Evolutionary conservation across 2,329 filamentous ascomycete genomes (phyloP).

Genomic region (Aspergillus awamori): DNA sequence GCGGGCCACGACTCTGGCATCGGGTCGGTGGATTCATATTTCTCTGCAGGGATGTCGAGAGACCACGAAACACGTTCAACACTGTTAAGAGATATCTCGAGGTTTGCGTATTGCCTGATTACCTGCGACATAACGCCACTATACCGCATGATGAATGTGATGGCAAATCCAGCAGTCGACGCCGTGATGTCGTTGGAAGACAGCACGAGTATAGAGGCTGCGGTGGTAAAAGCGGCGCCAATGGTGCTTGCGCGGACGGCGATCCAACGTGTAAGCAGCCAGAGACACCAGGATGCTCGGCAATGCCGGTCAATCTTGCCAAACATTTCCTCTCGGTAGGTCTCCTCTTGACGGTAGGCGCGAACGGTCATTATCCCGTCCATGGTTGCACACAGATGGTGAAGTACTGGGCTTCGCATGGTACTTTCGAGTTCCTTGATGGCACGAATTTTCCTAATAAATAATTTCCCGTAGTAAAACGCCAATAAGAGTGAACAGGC

Average conservation of each 20-base stretch:
- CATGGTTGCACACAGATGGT: conserved; percentile 5
- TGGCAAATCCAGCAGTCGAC: conserved; percentile 6
- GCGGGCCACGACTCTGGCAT: conserved; percentile 18
- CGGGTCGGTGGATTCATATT: background rate
- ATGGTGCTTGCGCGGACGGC: background rate
- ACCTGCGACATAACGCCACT: conserved; percentile 1
- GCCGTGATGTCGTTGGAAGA: conserved; percentile 13
- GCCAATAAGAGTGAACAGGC: background rate
- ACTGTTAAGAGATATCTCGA: conserved; percentile 8
- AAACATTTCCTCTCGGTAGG: conserved; percentile 2
- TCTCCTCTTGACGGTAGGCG: background rate
- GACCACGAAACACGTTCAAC: background rate
- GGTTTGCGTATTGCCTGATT: conserved; percentile 8
- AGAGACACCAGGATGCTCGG: conserved; percentile 2
- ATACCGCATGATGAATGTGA: conserved; percentile 9
- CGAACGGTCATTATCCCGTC: conserved; percentile 7
- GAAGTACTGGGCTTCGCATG: background rate
- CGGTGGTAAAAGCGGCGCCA: conserved; percentile 6
- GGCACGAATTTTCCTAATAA: conserved; percentile 5
- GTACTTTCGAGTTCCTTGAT: conserved; percentile 7
- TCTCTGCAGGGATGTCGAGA: background rate
- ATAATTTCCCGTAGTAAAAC: background rate
- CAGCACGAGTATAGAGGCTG: background rate
- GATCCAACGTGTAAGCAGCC: conserved; percentile 8
- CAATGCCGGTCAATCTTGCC: conserved; percentile 1